A percentile compares a stretch with the other conserved stretches of the same genome.
Conservation (phyloP, 208 protist genomes). For the Leishmania tropica region DNA sequence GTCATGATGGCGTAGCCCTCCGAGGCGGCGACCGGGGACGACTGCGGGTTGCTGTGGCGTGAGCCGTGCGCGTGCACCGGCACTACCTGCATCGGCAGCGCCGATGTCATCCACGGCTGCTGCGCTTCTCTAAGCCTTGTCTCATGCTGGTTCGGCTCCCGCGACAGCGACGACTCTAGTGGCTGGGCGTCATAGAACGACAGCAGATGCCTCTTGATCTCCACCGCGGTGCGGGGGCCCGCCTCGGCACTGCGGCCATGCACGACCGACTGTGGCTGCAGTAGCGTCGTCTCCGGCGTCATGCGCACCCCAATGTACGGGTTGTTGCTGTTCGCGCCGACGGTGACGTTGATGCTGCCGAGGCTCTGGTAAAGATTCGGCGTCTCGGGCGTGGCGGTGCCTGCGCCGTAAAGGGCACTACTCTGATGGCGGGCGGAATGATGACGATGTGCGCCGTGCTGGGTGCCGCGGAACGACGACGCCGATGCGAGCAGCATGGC, state of each 20-base stretch:
- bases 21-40: neutral
- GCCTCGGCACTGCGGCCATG: neutral
- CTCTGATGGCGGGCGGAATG: neutral
- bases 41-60: neutral
- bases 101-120: neutral
- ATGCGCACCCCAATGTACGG: slow-evolving; percentile 22
- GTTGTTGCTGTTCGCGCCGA: slow-evolving; percentile 30
- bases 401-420: neutral
- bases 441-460: neutral
- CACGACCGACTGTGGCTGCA: neutral
- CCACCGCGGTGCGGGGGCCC: neutral
- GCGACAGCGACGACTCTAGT: neutral
- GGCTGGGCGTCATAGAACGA: neutral
- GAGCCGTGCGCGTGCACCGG: neutral
- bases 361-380: slow-evolving; percentile 16
- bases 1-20: neutral
- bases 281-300: slow-evolving; percentile 9
- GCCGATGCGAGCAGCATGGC: neutral
- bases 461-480: neutral
- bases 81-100: neutral
- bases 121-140: neutral
- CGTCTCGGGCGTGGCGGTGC: neutral
- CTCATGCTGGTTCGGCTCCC: neutral
- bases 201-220: neutral
- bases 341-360: slow-evolving; percentile 11